A percentile compares a stretch with the other conserved stretches of the same genome.
Evolutionary conservation across 2,329 filamentous ascomycete genomes (phyloP).

Genomic region (Cytospora piceicola): DNA sequence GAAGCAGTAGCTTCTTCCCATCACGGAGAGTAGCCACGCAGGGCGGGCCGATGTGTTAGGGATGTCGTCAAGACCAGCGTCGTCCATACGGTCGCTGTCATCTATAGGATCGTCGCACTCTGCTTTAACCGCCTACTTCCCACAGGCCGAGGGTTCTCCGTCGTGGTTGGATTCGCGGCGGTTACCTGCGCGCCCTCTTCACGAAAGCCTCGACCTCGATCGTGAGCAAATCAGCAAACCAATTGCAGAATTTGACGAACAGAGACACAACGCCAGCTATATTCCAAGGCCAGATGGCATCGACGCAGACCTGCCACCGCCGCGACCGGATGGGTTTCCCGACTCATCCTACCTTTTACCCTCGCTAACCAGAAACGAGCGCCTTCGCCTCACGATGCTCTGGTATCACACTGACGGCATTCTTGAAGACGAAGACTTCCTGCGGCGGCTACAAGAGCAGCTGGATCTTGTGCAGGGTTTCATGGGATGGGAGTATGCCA

Average conservation of each 20-base stretch:
- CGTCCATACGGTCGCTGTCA: neutral
- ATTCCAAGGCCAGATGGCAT: too few relatives aligned
- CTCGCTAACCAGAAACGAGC: slow-evolving; percentile 37
- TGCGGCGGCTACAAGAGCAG: slow-evolving; percentile 48
- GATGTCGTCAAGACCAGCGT: neutral
- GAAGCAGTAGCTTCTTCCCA: neutral
- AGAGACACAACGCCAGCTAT: neutral
- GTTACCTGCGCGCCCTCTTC: neutral
- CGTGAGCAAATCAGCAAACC: neutral
- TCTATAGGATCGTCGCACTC: neutral
- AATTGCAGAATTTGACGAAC: neutral
- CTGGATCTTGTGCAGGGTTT: slow-evolving; percentile 45
- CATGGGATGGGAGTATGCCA: slow-evolving; percentile 51
- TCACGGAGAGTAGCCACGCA: neutral
- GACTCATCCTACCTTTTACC: slow-evolving; percentile 21
- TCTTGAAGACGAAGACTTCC: slow-evolving; percentile 45
- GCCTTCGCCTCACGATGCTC: slow-evolving; percentile 41
- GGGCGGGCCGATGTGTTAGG: neutral
- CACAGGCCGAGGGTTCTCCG: neutral
- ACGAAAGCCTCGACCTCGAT: neutral
- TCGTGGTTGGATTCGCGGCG: neutral
- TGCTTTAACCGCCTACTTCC: neutral
- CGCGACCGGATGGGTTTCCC: neutral
- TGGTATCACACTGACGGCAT: slow-evolving; percentile 50
- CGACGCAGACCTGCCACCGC: neutral